A percentile compares a stretch with the other conserved stretches of the same genome.
phyloP scores from a whole-genome alignment of 2,329 filamentous ascomycete genomes.

The Claviceps digitariae region DNA sequence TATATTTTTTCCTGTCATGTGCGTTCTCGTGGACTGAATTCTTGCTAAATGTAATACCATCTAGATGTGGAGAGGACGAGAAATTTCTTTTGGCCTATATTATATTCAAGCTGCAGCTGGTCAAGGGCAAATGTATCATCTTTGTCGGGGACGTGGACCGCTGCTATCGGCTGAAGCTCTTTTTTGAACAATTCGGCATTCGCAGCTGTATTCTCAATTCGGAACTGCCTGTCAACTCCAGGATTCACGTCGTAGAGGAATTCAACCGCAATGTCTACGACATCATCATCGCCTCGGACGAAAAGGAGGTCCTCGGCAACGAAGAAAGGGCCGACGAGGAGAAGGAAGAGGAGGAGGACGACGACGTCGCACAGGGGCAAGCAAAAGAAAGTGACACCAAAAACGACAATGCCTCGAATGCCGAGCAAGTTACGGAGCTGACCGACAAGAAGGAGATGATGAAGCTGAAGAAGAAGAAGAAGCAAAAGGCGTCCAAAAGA shows the following conservation, averaged over 20 bases:
- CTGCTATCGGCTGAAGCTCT: constrained; percentile 87
- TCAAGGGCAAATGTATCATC: constrained; percentile 74
- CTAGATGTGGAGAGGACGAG: constrained; percentile 81
- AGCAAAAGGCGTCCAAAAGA: constrained; percentile 38
- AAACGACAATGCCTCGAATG: constrained; percentile 7
- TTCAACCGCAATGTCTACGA: constrained; percentile 97
- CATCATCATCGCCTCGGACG: constrained; percentile 92
- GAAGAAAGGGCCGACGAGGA: constrained; percentile 32
- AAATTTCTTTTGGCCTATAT: constrained; percentile 90
- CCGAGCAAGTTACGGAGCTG: constrained; percentile 14
- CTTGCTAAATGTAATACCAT: constrained; percentile 8
- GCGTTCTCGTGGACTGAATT: neutral
- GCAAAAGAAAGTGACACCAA: constrained; percentile 4
- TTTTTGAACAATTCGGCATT: constrained; percentile 93
- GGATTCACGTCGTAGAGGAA: constrained; percentile 89
- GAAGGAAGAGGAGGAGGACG: constrained; percentile 25
- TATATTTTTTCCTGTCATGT: neutral
- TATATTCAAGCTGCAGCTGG: constrained; percentile 85
- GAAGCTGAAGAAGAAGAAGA: constrained; percentile 15
- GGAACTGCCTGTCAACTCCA: constrained; percentile 82
- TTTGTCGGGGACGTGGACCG: constrained; percentile 71
- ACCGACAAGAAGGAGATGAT: constrained; percentile 8
- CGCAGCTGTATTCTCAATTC: constrained; percentile 89
- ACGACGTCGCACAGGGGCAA: constrained; percentile 25
- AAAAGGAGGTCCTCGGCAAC: constrained; percentile 68